phyloP scores from a whole-genome alignment of 768 basidiomycete genomes.

The Auriscalpium vulgare region DNA sequence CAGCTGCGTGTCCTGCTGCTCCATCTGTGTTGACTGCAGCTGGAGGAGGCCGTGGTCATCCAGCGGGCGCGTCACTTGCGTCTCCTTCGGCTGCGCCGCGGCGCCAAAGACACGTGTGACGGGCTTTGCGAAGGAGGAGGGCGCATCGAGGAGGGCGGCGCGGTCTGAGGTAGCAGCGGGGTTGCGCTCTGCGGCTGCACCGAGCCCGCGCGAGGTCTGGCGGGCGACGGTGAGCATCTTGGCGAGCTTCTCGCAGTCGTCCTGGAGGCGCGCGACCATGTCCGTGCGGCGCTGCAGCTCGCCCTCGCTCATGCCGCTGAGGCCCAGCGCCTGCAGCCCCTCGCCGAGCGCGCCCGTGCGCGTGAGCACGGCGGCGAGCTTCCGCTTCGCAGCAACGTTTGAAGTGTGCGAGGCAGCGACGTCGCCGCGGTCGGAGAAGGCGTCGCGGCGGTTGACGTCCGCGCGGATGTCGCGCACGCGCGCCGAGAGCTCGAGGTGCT shows the following conservation, averaged over 20 bases:
- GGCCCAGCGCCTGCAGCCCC: conserved; percentile 56
- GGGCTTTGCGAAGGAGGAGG: conserved; percentile 23
- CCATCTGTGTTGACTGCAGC: conserved; percentile 74
- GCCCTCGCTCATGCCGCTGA: conserved; percentile 79
- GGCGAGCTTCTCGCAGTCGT: conserved; percentile 84
- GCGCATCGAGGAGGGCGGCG: conserved; percentile 43
- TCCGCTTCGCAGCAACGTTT: conserved; percentile 80
- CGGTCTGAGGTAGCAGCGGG: conserved; percentile 51
- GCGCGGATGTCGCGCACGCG: conserved; percentile 77
- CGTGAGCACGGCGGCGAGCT: conserved; percentile 68
- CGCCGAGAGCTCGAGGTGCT: conserved; percentile 71
- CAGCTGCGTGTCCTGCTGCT: conserved; percentile 80
- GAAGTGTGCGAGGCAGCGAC: conserved; percentile 65
- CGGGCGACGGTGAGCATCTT: conserved; percentile 77
- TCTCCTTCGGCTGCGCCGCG: conserved; percentile 56
- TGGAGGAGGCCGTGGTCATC: conserved; percentile 76
- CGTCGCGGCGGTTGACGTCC: conserved; percentile 81
- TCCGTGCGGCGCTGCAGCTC: conserved; percentile 85
- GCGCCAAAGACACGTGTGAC: conserved; percentile 68
- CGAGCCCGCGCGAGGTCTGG: conserved; percentile 36
- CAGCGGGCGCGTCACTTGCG: conserved; percentile 77
- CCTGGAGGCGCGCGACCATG: conserved; percentile 80
- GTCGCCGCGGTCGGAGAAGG: conserved; percentile 70
- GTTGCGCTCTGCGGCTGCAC: conserved; percentile 28
- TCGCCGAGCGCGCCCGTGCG: conserved; percentile 66